Evolutionary conservation across 176 grass and related monocot genomes (phyloP), one percentile per base, ranked within the genome.

Genomic region (Bolboschoenus planiculmis): DNA sequence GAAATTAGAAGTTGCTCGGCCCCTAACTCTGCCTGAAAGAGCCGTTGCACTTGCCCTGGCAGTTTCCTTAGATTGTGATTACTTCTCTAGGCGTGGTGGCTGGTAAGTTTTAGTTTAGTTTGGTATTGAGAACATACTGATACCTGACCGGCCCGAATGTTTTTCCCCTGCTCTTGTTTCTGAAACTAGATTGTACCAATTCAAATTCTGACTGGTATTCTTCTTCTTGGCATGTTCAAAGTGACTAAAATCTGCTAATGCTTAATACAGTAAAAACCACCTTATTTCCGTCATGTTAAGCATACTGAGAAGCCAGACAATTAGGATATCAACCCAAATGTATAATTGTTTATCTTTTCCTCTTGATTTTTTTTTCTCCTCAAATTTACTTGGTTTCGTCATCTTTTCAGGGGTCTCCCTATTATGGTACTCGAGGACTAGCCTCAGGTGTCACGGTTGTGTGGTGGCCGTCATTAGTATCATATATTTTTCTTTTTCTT

Each of bases 21-120:
- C 86, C 20, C 55, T 98, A 64, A 87, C 85, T 91, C 84, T 95
- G 77, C 87, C 90, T 46, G 92, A 95, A 93, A 93, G 96, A 87
- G 87, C 92, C 0, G 87, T 98, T 15, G 90, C 92, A 56, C 80
- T 98, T 90, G 92, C 96, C 51, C 90, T 98, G 63, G 96, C 96
- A 2, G 50, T 95, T 16, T 98, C 96, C 53, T 78, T 93, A 81
- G 96, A 95, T 76, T 84, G 60, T 21, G 96, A 98, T 56, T 98
- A 98, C 84, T 98, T 98, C 68, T 98, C 96, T 21, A 86, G 89
- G 74, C 90, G 86, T 82, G 85, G 92, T 56, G 92, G 96, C 84
- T 95, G 92, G 96, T 95, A 88, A 53, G 90, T 47, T 65, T 79
- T 31, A 21, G 54, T 29, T 10, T 51, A 3, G 13, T 79, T 88